Evolutionary conservation across 1,139 yeast genomes (phyloP), one percentile per base, ranked within the genome.

Genomic region (Protomyces macrosporus): DNA sequence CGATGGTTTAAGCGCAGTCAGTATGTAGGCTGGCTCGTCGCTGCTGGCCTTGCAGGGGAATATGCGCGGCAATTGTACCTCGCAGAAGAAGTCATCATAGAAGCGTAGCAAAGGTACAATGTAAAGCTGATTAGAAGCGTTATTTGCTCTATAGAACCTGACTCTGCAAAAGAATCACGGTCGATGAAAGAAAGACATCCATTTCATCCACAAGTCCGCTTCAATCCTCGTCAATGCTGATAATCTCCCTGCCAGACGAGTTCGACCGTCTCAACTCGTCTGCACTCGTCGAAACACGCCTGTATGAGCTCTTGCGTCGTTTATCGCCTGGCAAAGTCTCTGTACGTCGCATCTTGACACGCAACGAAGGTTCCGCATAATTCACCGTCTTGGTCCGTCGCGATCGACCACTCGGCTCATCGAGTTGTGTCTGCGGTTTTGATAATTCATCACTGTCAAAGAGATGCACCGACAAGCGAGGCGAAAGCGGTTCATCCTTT

Each of bases 341-440:
- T 50, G 85, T 84, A 68, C 96, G 78, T 71, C 96, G 80, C 85
- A 87, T 81, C 70, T 88, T 88, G 14, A 81, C 82, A 45, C 86
- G 78, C 63, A 87, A 73, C 0, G 91, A 84, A 0, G 93, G 89
- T 40, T 85, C 79, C 14, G 84, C 84, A 71, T 88, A 89, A 71
- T 84, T 84, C 5, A 88, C 83, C 7, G 81, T 79, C 68, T 80
- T 81, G 51, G 82, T 73, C 67, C 83, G 74, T 65, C 80, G 73
- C 34, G 74, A 65, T 30, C 67, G 54, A 16, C 64, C 50, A 5
- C 23, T 16, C 34, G 45, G 9, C 37, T 37, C 54, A 6, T 48
- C 55, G 4, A 30, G 33, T 4, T 9, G 9, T 12, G 16, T 6
- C 35, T 50, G 32, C 23, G 23, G 23, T 2, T 23, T 23, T 23